Conservation (phyloP, 2,329 filamentous ascomycete genomes). For the Aspergillus aculeatus region DNA sequence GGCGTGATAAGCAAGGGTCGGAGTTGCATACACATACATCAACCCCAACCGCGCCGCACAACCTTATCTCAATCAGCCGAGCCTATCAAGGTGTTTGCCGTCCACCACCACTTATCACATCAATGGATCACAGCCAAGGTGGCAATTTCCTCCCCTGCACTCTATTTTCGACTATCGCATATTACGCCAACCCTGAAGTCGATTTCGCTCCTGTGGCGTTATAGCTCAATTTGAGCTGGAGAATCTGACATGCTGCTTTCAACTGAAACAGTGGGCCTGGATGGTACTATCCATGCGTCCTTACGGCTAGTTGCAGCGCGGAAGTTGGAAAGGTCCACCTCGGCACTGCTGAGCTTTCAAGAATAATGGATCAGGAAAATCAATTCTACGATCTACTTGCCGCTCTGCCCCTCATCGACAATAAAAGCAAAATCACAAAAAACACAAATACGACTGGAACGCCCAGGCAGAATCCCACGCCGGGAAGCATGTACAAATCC, state of each 20-base stretch:
- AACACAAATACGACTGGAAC: not conserved
- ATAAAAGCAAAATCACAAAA: not conserved
- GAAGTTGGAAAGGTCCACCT: not conserved
- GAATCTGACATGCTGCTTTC: not conserved
- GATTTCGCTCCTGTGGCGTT: not conserved
- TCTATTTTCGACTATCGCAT: not conserved
- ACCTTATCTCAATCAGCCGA: not conserved
- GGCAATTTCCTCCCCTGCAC: not conserved
- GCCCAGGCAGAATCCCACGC: not conserved
- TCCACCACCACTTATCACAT: not conserved
- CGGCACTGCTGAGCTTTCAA: not conserved
- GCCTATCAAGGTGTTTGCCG: not conserved
- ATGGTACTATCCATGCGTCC: not conserved
- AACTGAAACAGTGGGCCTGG: not conserved
- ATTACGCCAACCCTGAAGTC: not conserved
- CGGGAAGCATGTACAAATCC: not conserved
- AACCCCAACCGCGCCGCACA: conserved; percentile 2
- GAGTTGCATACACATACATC: not conserved
- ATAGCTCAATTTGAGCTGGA: not conserved
- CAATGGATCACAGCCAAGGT: not conserved
- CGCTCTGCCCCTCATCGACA: not conserved
- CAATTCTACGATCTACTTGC: not conserved
- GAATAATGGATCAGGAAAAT: not conserved
- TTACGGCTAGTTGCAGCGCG: not conserved
- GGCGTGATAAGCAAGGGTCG: not conserved